Conservation (phyloP, 1,139 yeast genomes). For the Diutina rugosa region DNA sequence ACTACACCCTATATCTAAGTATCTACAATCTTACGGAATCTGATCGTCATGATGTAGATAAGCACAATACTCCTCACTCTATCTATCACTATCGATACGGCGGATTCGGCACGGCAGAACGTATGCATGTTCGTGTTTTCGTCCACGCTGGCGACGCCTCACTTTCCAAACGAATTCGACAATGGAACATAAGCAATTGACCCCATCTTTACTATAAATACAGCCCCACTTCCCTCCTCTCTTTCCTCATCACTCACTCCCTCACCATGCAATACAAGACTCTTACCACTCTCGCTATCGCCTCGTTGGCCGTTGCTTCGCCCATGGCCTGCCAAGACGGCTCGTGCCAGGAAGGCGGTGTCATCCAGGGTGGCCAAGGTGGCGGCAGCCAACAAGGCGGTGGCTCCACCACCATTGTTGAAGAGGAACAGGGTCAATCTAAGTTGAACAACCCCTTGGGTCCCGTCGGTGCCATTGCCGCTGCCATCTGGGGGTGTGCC, state of each 20-base stretch:
- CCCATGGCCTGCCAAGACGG: background rate
- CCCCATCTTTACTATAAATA: too few species aligned
- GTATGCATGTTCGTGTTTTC: too few species aligned
- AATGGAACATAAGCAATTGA: too few species aligned
- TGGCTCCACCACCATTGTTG: background rate
- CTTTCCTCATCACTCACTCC: background rate
- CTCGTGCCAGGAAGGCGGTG: background rate
- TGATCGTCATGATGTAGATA: too few species aligned
- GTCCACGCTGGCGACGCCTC: too few species aligned
- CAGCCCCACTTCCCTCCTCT: background rate
- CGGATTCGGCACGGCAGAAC: too few species aligned
- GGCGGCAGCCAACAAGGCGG: background rate
- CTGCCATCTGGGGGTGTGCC: constrained; percentile 1
- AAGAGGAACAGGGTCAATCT: background rate
- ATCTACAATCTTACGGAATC: too few species aligned
- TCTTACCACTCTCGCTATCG: background rate
- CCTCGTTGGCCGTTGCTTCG: background rate
- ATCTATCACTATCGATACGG: too few species aligned
- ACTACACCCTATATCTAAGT: too few species aligned
- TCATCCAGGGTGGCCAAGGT: background rate
- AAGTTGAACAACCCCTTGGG: background rate
- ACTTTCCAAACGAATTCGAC: too few species aligned
- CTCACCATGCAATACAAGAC: background rate
- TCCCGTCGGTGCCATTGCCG: constrained; percentile 1
- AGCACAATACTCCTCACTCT: too few species aligned